Percentiles rank a stretch among this genome's conserved stretches.
Evolutionary conservation across 2,329 filamentous ascomycete species (phyloP).

Genomic region (Neodidymelliopsis sp.): DNA sequence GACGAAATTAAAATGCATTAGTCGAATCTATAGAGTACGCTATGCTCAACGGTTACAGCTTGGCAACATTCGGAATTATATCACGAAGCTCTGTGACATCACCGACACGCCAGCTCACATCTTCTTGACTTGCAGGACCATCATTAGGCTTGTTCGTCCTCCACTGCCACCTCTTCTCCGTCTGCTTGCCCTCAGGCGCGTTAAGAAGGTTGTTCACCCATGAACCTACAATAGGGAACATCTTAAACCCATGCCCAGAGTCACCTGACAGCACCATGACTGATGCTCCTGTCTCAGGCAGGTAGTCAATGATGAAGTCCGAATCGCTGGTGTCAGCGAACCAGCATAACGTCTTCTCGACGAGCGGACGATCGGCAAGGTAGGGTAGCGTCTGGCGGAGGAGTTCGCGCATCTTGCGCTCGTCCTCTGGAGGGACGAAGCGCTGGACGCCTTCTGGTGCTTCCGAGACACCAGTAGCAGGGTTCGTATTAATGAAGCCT

Average conservation of each 20-base stretch:
- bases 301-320: slow-evolving; percentile 67
- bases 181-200: slow-evolving; percentile 51
- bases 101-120: slow-evolving; percentile 59
- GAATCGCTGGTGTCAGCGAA: slow-evolving; percentile 68
- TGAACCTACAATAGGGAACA: slow-evolving; percentile 66
- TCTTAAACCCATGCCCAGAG: slow-evolving; percentile 69
- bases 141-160: slow-evolving; percentile 44
- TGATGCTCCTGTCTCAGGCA: slow-evolving; percentile 57
- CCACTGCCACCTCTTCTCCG: slow-evolving; percentile 61
- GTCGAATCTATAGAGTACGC: background rate
- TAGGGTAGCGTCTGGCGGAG: slow-evolving; percentile 61
- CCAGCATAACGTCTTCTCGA: slow-evolving; percentile 67
- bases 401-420: slow-evolving; percentile 59
- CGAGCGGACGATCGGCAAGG: slow-evolving; percentile 63
- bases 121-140: slow-evolving; percentile 34
- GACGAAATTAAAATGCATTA: background rate
- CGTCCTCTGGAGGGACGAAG: slow-evolving; percentile 63
- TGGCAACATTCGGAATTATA: slow-evolving; percentile 22
- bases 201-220: slow-evolving; percentile 61
- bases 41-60: slow-evolving; percentile 21
- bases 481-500: slow-evolving; percentile 62
- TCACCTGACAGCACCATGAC: slow-evolving; percentile 64
- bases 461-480: slow-evolving; percentile 50
- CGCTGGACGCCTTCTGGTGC: slow-evolving; percentile 49
- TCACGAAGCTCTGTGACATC: slow-evolving; percentile 35